Percentiles rank a stretch among this genome's conserved stretches.
These are phyloP conservation scores for Geum urbanum DNA, from an alignment of 306 rosid species.

Conservation along the genomic window DNA sequence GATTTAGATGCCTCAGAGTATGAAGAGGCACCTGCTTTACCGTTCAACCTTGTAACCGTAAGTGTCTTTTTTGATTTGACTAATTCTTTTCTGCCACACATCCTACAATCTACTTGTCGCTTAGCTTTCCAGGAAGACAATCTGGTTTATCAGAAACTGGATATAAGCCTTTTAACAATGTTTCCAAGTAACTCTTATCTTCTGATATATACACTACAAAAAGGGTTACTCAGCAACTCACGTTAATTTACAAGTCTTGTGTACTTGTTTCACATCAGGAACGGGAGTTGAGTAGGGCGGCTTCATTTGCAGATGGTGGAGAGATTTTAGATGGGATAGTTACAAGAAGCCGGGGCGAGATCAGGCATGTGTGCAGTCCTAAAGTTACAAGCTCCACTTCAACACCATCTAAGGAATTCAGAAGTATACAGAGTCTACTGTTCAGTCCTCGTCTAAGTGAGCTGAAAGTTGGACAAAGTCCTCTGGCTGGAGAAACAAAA, in stretches of 20 bases:
- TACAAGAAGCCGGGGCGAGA: slow-evolving; percentile 67
- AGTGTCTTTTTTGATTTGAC: slow-evolving; percentile 18
- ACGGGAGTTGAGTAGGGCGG: slow-evolving; percentile 38
- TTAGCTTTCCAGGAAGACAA: background rate
- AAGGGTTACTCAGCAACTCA: background rate
- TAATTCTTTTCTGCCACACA: background rate
- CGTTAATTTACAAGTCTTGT: slow-evolving; percentile 7
- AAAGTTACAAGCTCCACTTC: slow-evolving; percentile 37
- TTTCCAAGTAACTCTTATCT: too few relatives aligned
- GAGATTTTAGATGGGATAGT: slow-evolving; percentile 57
- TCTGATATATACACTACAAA: background rate
- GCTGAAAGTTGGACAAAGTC: slow-evolving; percentile 19
- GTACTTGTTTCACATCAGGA: slow-evolving; percentile 36
- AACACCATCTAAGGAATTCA: slow-evolving; percentile 34
- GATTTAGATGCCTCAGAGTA: slow-evolving; percentile 79
- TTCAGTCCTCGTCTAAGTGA: slow-evolving; percentile 30
- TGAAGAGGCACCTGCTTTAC: slow-evolving; percentile 54
- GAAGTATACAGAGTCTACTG: slow-evolving; percentile 30
- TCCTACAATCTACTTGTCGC: background rate
- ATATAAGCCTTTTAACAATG: background rate
- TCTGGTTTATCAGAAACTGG: background rate
- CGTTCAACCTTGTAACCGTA: slow-evolving; percentile 45
- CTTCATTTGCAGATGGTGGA: slow-evolving; percentile 54
- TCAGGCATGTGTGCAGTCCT: slow-evolving; percentile 48
- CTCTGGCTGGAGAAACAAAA: slow-evolving; percentile 35